Evolutionary conservation across 1,139 yeast species (phyloP).

Genomic region (Candida glucosophila): DNA sequence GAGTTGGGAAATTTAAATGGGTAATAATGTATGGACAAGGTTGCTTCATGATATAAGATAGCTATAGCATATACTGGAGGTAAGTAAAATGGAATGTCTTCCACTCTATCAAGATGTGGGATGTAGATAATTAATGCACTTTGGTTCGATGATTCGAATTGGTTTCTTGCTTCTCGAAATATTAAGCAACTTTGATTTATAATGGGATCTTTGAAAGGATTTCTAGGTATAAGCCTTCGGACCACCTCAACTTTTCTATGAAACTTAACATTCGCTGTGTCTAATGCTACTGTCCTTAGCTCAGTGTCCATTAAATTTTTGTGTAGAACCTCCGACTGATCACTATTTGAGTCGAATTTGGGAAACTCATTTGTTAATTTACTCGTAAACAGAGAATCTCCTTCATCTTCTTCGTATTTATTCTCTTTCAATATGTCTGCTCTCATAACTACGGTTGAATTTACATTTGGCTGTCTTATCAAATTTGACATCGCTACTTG

Average conservation of each 20-base stretch:
- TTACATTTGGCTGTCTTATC: constrained; percentile 80
- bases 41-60: constrained; percentile 41
- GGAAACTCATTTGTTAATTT: constrained; percentile 26
- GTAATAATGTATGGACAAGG: constrained; percentile 73
- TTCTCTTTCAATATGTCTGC: constrained; percentile 72
- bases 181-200: constrained; percentile 80
- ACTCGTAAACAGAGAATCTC: constrained; percentile 26
- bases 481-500: constrained; percentile 73
- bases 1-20: constrained; percentile 40
- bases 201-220: constrained; percentile 75
- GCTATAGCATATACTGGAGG: constrained; percentile 85
- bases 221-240: constrained; percentile 79
- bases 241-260: constrained; percentile 47
- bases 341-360: constrained; percentile 17
- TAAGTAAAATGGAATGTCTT: constrained; percentile 75
- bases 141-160: constrained; percentile 13
- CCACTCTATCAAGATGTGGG: constrained; percentile 59
- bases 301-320: constrained; percentile 48
- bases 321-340: constrained; percentile 29
- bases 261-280: constrained; percentile 17
- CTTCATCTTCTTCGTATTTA: constrained; percentile 28
- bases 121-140: constrained; percentile 58
- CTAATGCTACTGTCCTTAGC: constrained; percentile 39
- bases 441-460: constrained; percentile 82
- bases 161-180: constrained; percentile 9